These are phyloP conservation scores for Fusarium torulosum DNA, from an alignment of 2,329 filamentous ascomycete genomes.

Conservation along the genomic window DNA sequence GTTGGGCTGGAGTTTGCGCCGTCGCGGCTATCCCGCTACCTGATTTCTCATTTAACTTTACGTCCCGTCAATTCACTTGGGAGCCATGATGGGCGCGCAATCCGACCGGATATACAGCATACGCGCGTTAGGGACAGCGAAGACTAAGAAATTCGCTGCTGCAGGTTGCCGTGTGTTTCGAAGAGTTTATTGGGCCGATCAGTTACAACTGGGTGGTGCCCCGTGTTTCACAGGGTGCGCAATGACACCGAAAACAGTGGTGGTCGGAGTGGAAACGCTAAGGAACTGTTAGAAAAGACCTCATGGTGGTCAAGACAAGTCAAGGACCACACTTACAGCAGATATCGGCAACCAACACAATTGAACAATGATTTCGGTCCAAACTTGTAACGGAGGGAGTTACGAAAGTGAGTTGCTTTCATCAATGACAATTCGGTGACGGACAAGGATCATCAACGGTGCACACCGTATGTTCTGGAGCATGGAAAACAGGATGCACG, in stretches of 20 bases:
- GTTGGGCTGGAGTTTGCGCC: slow-evolving; percentile 38
- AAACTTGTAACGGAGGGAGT: slow-evolving; percentile 43
- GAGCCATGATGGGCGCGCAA: slow-evolving; percentile 20
- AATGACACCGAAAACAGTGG: slow-evolving; percentile 37
- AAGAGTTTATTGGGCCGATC: slow-evolving; percentile 35
- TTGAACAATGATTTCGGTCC: slow-evolving; percentile 34
- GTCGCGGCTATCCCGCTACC: slow-evolving; percentile 26
- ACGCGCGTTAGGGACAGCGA: slow-evolving; percentile 28
- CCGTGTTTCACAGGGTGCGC: slow-evolving; percentile 43
- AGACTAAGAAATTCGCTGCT: slow-evolving; percentile 29
- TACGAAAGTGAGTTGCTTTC: slow-evolving; percentile 29
- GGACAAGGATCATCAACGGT: slow-evolving; percentile 31
- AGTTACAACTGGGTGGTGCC: slow-evolving; percentile 37
- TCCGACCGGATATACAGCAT: slow-evolving; percentile 27
- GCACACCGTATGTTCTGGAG: background rate
- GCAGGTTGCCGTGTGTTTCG: slow-evolving; percentile 45
- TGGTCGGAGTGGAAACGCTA: slow-evolving; percentile 32
- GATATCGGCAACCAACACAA: slow-evolving; percentile 37
- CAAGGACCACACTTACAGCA: slow-evolving; percentile 24
- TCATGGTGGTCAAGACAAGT: slow-evolving; percentile 27
- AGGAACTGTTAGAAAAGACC: slow-evolving; percentile 26
- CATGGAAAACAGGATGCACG: slow-evolving; percentile 12
- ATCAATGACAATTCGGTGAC: slow-evolving; percentile 16
- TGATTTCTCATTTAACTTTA: slow-evolving; percentile 23
- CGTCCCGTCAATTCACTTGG: slow-evolving; percentile 16